Conservation (phyloP, 495 filamentous ascomycete genomes). For the Aspergillus cavernicola region DNA sequence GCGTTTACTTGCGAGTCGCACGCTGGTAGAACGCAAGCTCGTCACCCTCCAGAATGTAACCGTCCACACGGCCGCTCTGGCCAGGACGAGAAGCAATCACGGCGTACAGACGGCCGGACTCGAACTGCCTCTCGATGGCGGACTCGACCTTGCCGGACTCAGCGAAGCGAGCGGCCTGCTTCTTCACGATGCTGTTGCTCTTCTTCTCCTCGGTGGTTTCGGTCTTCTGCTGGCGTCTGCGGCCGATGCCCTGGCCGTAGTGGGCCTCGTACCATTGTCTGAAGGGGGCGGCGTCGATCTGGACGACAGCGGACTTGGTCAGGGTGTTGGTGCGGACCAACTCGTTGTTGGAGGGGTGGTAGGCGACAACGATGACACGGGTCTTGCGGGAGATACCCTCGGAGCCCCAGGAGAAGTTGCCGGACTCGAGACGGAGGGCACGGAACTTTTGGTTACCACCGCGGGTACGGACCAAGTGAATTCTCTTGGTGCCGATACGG, state of each 20-base stretch:
- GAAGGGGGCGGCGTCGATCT: slow-evolving; percentile 98
- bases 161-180: slow-evolving; percentile 83
- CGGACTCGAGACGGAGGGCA: slow-evolving; percentile 96
- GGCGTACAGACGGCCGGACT: slow-evolving; percentile 93
- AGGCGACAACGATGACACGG: slow-evolving; percentile 95
- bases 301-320: slow-evolving; percentile 96
- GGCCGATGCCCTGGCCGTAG: slow-evolving; percentile 86
- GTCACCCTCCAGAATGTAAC: slow-evolving; percentile 98
- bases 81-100: slow-evolving; percentile 88
- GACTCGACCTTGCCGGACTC: slow-evolving; percentile 86
- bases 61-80: slow-evolving; percentile 93
- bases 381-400: slow-evolving; percentile 97
- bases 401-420: slow-evolving; percentile 99
- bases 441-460: slow-evolving; percentile 99
- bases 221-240: slow-evolving; percentile 82
- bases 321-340: slow-evolving; percentile 99
- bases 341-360: slow-evolving; percentile 99
- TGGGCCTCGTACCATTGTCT: slow-evolving; percentile 99
- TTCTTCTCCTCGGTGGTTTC: slow-evolving; percentile 74
- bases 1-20: slow-evolving; percentile 88
- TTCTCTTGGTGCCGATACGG: slow-evolving; percentile 96
- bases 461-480: slow-evolving; percentile 97
- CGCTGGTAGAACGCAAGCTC: slow-evolving; percentile 99
- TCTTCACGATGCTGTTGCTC: slow-evolving; percentile 88
- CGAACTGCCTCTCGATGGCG: slow-evolving; percentile 94